These are phyloP conservation scores for Umbelopsis vinacea DNA, from an alignment of 192 early-diverging fungal species.

Conservation along the genomic window DNA sequence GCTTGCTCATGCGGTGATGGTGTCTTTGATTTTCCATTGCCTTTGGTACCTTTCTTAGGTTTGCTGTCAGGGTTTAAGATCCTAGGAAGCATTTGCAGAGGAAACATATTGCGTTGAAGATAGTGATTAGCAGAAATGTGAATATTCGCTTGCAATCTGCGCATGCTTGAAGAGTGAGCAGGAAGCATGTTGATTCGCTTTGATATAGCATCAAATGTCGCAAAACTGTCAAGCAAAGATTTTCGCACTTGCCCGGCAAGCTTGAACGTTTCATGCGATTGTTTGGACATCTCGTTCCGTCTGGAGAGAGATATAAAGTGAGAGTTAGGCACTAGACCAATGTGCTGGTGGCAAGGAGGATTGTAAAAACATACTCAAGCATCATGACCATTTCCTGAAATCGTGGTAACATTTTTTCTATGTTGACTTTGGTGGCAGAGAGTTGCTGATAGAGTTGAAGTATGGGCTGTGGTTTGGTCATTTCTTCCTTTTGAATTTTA, in stretches of 20 bases:
- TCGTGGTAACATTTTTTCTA: constrained; percentile 58
- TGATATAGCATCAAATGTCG: constrained; percentile 59
- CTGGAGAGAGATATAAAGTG: constrained; percentile 30
- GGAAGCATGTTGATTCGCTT: constrained; percentile 65
- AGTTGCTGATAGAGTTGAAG: constrained; percentile 51
- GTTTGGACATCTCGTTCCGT: constrained; percentile 46
- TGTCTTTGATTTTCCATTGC: constrained; percentile 5
- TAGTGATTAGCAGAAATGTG: constrained; percentile 68
- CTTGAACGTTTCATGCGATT: constrained; percentile 58
- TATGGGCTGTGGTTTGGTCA: constrained; percentile 36
- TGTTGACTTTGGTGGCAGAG: constrained; percentile 35
- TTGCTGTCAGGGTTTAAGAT: constrained; percentile 46
- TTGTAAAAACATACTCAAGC: constrained; percentile 47
- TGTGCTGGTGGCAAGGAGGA: background rate
- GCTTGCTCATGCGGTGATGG: constrained; percentile 18
- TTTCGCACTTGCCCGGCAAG: constrained; percentile 64
- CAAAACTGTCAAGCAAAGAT: constrained; percentile 69
- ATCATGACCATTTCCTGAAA: constrained; percentile 62
- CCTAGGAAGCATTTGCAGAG: constrained; percentile 70
- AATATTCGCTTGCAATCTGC: constrained; percentile 68
- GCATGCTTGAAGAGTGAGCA: constrained; percentile 46
- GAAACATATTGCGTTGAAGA: constrained; percentile 79
- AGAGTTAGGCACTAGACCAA: background rate
- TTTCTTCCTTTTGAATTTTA: constrained; percentile 47
- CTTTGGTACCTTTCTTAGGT: constrained; percentile 11